A percentile compares a stretch with the other conserved stretches of the same genome.
Conservation (phyloP, 495 filamentous ascomycete genomes). For the Penicillium chermesinum region DNA sequence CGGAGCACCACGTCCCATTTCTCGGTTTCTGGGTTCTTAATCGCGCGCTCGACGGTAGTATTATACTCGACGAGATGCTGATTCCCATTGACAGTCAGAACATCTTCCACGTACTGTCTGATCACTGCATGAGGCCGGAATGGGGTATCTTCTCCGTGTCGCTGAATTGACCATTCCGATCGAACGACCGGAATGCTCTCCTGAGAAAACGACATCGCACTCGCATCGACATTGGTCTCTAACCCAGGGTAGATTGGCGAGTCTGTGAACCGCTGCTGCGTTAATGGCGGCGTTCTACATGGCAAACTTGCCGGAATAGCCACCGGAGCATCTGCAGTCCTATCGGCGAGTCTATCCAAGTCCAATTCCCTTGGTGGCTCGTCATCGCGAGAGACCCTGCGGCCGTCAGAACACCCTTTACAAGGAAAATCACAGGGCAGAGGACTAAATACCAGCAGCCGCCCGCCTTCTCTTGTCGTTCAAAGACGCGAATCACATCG, state of each 20-base stretch:
- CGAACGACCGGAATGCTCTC: constrained; percentile 30
- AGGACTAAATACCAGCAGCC: constrained; percentile 57
- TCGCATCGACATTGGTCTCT: constrained; percentile 38
- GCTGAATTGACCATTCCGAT: constrained; percentile 32
- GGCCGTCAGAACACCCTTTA: not conserved
- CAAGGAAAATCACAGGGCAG: too few species aligned
- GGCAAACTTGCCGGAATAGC: constrained; percentile 44
- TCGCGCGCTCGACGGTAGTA: constrained; percentile 38
- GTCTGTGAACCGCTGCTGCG: constrained; percentile 46
- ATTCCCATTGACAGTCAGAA: constrained; percentile 31
- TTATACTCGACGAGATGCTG: constrained; percentile 34
- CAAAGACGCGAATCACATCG: constrained; percentile 54
- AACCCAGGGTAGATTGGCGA: constrained; percentile 35
- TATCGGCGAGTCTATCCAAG: constrained; percentile 36
- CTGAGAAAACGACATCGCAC: constrained; percentile 38
- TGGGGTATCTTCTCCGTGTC: constrained; percentile 34
- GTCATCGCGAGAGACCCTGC: constrained; percentile 41
- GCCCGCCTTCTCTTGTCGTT: constrained; percentile 51
- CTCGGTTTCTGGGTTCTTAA: constrained; percentile 23
- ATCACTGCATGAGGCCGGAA: constrained; percentile 38
- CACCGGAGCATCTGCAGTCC: constrained; percentile 46
- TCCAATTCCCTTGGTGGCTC: constrained; percentile 27
- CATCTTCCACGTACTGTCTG: constrained; percentile 34
- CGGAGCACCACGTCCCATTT: constrained; percentile 38
- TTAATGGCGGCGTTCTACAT: constrained; percentile 34